Evolutionary conservation across 129 eudicot species (phyloP).

Genomic region (Lonicera japonica): DNA sequence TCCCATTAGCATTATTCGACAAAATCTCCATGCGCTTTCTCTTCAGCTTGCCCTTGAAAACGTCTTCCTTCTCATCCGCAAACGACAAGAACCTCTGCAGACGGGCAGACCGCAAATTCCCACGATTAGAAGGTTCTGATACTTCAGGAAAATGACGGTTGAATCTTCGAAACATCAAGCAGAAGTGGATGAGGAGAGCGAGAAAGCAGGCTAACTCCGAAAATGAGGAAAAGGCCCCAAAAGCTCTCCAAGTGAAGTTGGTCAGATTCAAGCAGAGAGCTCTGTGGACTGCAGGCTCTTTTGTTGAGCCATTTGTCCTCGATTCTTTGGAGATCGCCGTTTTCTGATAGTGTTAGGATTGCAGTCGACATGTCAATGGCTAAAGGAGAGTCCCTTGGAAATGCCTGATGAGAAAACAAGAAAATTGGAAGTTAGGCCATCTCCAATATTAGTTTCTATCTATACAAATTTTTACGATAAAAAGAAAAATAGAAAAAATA

Average conservation of each 20-base stretch:
- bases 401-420: slow-evolving; percentile 45
- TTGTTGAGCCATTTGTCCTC: slow-evolving; percentile 56
- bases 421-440: background rate
- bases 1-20: slow-evolving; percentile 14
- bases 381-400: slow-evolving; percentile 70
- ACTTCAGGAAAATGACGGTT: slow-evolving; percentile 28
- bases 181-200: slow-evolving; percentile 44
- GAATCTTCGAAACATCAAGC: slow-evolving; percentile 34
- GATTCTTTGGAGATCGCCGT: slow-evolving; percentile 67
- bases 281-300: slow-evolving; percentile 20
- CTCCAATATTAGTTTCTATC: no score
- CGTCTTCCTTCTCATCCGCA: slow-evolving; percentile 66
- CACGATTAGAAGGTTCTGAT: slow-evolving; percentile 13
- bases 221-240: slow-evolving; percentile 63
- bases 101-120: slow-evolving; percentile 32
- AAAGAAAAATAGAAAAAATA: background rate
- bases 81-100: slow-evolving; percentile 63
- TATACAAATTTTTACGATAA: no score
- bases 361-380: slow-evolving; percentile 92
- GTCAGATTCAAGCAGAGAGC: slow-evolving; percentile 28
- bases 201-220: slow-evolving; percentile 65
- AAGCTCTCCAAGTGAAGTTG: slow-evolving; percentile 67
- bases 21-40: slow-evolving; percentile 43
- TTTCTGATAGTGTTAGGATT: slow-evolving; percentile 59
- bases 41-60: slow-evolving; percentile 39